These are phyloP conservation scores for Hypoxylon sp. DNA, from an alignment of 2,329 filamentous ascomycete species.

Conservation along the genomic window DNA sequence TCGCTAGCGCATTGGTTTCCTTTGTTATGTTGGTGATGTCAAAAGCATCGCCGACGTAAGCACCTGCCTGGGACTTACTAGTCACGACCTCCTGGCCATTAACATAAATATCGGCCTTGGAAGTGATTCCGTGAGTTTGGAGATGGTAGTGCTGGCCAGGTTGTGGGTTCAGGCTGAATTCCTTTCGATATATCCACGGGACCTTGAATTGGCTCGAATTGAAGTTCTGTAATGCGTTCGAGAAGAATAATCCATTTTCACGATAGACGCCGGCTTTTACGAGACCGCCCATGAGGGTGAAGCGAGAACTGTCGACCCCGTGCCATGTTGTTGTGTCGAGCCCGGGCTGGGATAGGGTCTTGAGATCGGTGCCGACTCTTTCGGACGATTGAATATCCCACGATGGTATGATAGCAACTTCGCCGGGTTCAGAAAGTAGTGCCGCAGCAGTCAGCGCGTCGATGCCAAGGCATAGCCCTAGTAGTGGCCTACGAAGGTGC, in stretches of 20 bases:
- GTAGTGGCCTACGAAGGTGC: conserved; percentile 38
- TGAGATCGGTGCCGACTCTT: conserved; percentile 55
- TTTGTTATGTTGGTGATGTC: conserved; percentile 65
- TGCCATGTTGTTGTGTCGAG: conserved; percentile 67
- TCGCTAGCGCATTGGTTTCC: conserved; percentile 65
- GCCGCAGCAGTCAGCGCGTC: conserved; percentile 27
- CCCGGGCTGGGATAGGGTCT: conserved; percentile 59
- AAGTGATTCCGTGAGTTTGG: conserved; percentile 72
- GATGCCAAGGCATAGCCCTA: conserved; percentile 40
- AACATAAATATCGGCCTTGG: conserved; percentile 71
- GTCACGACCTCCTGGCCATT: conserved; percentile 69
- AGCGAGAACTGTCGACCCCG: conserved; percentile 61
- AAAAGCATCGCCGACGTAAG: conserved; percentile 70
- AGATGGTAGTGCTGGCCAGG: conserved; percentile 65
- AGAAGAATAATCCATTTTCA: conserved; percentile 70
- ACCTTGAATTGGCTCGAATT: conserved; percentile 64
- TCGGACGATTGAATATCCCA: conserved; percentile 67
- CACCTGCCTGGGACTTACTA: conserved; percentile 65
- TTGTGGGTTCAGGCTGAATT: conserved; percentile 60
- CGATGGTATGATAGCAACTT: conserved; percentile 55
- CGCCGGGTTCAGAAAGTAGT: conserved; percentile 44
- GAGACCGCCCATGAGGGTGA: conserved; percentile 71
- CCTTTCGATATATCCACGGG: conserved; percentile 72
- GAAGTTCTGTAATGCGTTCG: conserved; percentile 61
- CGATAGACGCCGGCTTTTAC: conserved; percentile 67